Percentiles rank a stretch among this genome's conserved stretches.
Evolutionary conservation across 108 stramenopile species (phyloP).

Genomic region (Pseudonitzschia multiseries): DNA sequence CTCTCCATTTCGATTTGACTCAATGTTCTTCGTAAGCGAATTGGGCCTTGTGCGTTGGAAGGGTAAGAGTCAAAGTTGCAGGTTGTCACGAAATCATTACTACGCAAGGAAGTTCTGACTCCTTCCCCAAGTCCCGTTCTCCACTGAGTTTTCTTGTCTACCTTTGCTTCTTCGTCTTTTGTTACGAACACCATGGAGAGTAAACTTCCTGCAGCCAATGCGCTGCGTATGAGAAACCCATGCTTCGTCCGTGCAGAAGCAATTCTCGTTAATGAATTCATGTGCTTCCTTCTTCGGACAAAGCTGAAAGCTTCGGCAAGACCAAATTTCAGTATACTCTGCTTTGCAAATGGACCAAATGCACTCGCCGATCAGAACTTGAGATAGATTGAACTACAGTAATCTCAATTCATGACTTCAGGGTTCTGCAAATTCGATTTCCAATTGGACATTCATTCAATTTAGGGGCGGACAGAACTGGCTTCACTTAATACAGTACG

Average conservation of each 20-base stretch:
- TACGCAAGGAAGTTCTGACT: neutral
- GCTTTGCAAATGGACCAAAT: too few species aligned
- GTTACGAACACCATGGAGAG: neutral
- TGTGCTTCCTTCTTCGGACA: too few species aligned
- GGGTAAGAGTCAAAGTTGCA: conserved; percentile 19
- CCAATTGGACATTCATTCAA: neutral
- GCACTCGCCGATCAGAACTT: too few species aligned
- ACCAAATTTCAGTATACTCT: too few species aligned
- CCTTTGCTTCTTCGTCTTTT: neutral
- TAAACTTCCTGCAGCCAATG: neutral
- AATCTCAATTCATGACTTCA: neutral
- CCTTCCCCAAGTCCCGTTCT: neutral
- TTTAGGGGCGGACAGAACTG: too few species aligned
- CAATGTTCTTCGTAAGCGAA: conserved; percentile 27
- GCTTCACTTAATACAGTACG: too few species aligned
- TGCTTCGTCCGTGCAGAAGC: neutral
- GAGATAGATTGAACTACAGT: neutral
- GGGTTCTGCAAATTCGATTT: neutral
- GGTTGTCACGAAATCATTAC: conserved; percentile 1
- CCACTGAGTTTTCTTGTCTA: neutral
- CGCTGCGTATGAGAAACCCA: neutral
- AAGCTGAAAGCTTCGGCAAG: too few species aligned
- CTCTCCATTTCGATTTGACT: conserved; percentile 28
- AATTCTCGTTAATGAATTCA: neutral
- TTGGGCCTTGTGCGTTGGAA: neutral